Evolutionary conservation across 2,329 filamentous ascomycete species (phyloP).

Genomic region (Exophiala spinifera): DNA sequence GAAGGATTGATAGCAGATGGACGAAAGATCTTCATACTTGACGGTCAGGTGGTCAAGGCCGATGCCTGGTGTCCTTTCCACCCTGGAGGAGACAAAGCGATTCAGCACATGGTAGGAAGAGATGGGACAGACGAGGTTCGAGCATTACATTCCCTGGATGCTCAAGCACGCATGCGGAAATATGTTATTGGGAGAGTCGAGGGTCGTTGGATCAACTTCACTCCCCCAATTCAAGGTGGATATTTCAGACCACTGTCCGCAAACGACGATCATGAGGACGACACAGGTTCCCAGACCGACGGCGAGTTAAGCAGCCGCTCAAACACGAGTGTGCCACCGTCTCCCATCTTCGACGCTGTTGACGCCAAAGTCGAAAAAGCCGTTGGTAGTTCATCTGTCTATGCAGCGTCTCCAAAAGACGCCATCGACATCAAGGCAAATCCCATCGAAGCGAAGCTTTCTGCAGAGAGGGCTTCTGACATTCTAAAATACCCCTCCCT

Average conservation of each 20-base stretch:
- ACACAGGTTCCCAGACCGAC: conserved; percentile 27
- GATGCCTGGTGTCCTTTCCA: conserved; percentile 88
- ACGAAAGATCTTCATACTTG: conserved; percentile 73
- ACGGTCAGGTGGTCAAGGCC: conserved; percentile 77
- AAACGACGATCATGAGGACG: conserved; percentile 39
- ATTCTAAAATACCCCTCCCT: conserved; percentile 69
- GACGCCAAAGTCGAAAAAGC: conserved; percentile 11
- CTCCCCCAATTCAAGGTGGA: conserved; percentile 88
- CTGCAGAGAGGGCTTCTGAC: conserved; percentile 19
- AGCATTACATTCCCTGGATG: conserved; percentile 77
- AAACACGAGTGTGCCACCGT: conserved; percentile 50
- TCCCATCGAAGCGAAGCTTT: conserved; percentile 18
- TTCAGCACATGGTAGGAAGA: conserved; percentile 87
- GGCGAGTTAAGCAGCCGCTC: conserved; percentile 21
- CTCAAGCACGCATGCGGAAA: conserved; percentile 70
- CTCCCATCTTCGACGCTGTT: conserved; percentile 67
- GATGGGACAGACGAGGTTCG: conserved; percentile 94
- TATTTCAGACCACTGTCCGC: conserved; percentile 52
- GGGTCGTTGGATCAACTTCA: conserved; percentile 80
- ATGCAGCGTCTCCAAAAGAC: conserved; percentile 47
- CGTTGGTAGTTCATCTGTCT: conserved; percentile 54
- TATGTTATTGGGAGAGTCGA: conserved; percentile 82
- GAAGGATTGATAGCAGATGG: conserved; percentile 83
- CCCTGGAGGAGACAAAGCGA: conserved; percentile 86
- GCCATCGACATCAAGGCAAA: conserved; percentile 3